These are phyloP conservation scores for Irpex sp. DNA, from an alignment of 1,284 basidiomycete species.

Conservation along the genomic window DNA sequence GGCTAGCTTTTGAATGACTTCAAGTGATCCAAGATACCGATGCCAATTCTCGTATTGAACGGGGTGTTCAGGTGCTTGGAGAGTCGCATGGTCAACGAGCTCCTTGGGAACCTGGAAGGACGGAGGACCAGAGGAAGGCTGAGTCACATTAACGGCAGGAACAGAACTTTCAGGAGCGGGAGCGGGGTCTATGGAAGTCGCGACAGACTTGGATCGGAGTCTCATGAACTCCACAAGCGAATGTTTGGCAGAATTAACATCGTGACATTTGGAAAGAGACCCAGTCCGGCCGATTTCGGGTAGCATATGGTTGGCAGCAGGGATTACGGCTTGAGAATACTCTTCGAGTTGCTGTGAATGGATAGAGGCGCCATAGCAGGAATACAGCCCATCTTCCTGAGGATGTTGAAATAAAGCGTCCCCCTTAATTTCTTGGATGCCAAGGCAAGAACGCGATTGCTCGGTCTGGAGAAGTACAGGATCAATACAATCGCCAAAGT, in stretches of 20 bases:
- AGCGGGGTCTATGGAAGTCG: background rate
- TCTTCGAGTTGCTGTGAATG: no score
- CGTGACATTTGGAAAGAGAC: background rate
- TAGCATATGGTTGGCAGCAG: background rate
- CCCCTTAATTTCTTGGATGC: no score
- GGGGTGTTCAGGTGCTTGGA: constrained; percentile 37
- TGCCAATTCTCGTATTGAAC: constrained; percentile 39
- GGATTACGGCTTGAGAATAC: background rate
- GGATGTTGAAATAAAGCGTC: no score
- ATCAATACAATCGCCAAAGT: background rate
- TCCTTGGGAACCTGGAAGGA: constrained; percentile 32
- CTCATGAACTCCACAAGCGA: constrained; percentile 8
- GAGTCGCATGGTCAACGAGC: constrained; percentile 45
- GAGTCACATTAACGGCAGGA: background rate
- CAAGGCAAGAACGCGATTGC: no score
- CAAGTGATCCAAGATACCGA: constrained; percentile 63
- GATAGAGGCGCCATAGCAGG: no score
- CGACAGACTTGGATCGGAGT: constrained; percentile 5
- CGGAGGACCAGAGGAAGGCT: background rate
- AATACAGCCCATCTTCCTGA: no score
- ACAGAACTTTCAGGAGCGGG: background rate
- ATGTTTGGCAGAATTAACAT: background rate
- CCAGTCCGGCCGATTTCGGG: background rate
- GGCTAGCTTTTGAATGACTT: constrained; percentile 61
- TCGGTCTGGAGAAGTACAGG: background rate